phyloP scores from a whole-genome alignment of 2,329 filamentous ascomycete genomes.

The Xylariaceae sp. region DNA sequence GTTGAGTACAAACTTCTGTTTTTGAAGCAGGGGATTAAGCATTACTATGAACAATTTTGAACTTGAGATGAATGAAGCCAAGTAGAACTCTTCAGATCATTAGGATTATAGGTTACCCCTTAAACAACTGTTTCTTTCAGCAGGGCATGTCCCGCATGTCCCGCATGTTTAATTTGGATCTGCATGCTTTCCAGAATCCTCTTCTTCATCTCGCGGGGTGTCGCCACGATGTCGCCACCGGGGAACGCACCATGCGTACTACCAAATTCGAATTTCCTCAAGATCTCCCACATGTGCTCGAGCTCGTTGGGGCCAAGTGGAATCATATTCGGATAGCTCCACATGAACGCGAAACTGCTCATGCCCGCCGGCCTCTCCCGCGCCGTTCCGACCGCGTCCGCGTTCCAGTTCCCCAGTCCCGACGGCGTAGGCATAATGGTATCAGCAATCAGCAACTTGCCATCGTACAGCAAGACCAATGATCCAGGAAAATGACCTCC shows the following conservation, averaged over 20 bases:
- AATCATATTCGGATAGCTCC: constrained; percentile 71
- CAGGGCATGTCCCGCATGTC: constrained; percentile 40
- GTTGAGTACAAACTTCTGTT: neutral
- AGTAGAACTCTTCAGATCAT: neutral
- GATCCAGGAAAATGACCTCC: constrained; percentile 79
- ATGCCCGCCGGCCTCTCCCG: constrained; percentile 39
- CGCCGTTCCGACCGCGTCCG: constrained; percentile 36
- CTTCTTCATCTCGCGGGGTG: constrained; percentile 48
- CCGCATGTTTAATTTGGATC: constrained; percentile 57
- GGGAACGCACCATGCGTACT: constrained; percentile 64
- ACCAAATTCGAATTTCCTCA: constrained; percentile 57
- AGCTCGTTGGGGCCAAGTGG: constrained; percentile 62
- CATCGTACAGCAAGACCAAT: constrained; percentile 58
- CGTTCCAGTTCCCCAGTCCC: constrained; percentile 44
- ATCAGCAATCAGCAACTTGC: constrained; percentile 67
- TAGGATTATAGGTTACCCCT: neutral
- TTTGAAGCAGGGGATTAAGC: neutral
- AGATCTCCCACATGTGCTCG: constrained; percentile 61
- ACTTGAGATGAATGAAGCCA: neutral
- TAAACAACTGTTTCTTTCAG: constrained; percentile 27
- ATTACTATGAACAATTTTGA: neutral
- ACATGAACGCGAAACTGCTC: constrained; percentile 65
- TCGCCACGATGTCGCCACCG: constrained; percentile 55
- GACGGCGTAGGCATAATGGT: constrained; percentile 67
- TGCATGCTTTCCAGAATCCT: constrained; percentile 71